Evolutionary conservation across 441 rosid species (phyloP).

Genomic region (Monsonia emarginata): DNA sequence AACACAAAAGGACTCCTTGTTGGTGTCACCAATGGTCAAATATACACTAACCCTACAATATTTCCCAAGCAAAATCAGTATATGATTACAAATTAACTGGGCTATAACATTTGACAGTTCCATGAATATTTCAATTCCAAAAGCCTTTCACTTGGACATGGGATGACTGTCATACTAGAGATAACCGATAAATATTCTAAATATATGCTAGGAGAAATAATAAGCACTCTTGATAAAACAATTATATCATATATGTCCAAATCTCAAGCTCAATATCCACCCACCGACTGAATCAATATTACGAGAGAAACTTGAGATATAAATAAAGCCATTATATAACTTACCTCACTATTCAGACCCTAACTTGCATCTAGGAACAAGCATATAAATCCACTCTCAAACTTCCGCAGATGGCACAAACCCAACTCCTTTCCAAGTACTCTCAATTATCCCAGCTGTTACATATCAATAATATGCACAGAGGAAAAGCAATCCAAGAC

Average conservation of each 20-base stretch:
- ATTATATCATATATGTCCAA: conserved; percentile 3
- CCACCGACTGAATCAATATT: conserved; percentile 14
- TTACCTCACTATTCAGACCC: conserved; percentile 16
- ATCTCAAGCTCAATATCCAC: conserved; percentile 14
- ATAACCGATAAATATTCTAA: background rate
- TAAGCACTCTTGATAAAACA: conserved; percentile 14
- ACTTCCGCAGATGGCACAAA: conserved; percentile 13
- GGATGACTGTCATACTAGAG: conserved; percentile 7
- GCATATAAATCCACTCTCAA: conserved; percentile 14
- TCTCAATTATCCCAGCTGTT: conserved; percentile 19
- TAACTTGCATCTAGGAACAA: conserved; percentile 18
- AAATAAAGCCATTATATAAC: conserved; percentile 1
- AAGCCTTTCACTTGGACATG: background rate
- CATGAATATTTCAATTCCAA: no score
- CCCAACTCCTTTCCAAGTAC: conserved; percentile 19
- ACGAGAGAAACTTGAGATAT: conserved; percentile 1
- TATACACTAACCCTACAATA: conserved; percentile 54
- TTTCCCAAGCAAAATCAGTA: conserved; percentile 36
- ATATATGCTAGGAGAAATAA: background rate
- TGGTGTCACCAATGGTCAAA: conserved; percentile 46
- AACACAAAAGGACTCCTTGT: conserved; percentile 40
- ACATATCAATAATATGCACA: background rate
- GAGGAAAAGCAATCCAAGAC: background rate
- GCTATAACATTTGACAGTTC: conserved; percentile 22
- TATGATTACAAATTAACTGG: conserved; percentile 16